Base-by-base conservation (phyloP, 352 stramenopile genomes). In the Blastocystis sp. region DNA sequence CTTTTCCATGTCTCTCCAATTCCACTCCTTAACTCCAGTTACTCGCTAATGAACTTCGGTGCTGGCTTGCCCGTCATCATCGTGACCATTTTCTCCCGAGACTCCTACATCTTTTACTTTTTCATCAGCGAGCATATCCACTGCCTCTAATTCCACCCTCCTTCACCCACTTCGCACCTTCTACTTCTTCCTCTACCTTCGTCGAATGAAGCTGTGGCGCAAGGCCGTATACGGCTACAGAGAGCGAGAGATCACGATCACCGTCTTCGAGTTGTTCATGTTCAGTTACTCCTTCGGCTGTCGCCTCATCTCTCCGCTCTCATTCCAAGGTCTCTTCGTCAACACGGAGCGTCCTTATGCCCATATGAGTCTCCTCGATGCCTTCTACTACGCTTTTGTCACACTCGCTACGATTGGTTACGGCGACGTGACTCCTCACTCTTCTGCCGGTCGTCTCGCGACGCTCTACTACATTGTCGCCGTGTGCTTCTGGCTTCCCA, bases 331-430 rank as follows among this genome's bases (percentile, higher is more conserved):
- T 42, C 46, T 81, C n/a, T 81, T 44, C 46, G 63, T 44, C 18
- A 81, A 81, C 46, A 81, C 69, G 24, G 69, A 81, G 46, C 69
- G 69, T 14, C 9, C 27, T 44, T 40, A 63, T 16, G 69, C 63
- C 27, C 16, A 65, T 0, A 63, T 73, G 29, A 73, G n/a, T 11
- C 14, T 85, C n/a, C n/a, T 85, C 40, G 63, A 85, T 24, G 69
- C 63, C 18, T 21, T 85, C 9, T 85, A 85, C 46, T 72, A 59
- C 40, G 75, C 63, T 16, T 85, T 85, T 34, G 63, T 85, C 27
- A 85, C 57, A 21, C 38, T 85, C n/a, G 75, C 75, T 32, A 85
- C 75, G n/a, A 51, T 85, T 9, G 75, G 75, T n/a, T 85, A 85
- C 40, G 75, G 75, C 14, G 75, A 85, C 29, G 48, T 85, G 14